A percentile compares a stretch with the other conserved stretches of the same genome.
phyloP scores from a whole-genome alignment of 805 yeast genomes.

The Starmera quercuum region DNA sequence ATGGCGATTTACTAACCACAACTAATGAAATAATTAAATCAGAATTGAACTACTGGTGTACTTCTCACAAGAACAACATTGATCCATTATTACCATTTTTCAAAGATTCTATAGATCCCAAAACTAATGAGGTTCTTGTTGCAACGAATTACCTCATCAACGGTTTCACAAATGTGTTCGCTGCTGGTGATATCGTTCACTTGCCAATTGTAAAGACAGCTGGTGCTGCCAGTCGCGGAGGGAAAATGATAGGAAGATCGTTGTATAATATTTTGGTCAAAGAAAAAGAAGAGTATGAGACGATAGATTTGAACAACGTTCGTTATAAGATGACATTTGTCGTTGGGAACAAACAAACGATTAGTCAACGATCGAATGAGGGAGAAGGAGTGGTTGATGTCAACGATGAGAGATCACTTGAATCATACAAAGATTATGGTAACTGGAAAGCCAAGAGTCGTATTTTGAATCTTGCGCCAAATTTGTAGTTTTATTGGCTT shows the following conservation, averaged over 20 bases:
- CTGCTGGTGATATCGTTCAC: constrained; percentile 29
- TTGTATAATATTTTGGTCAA: constrained; percentile 10
- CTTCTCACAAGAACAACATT: constrained; percentile 26
- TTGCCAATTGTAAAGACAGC: constrained; percentile 32
- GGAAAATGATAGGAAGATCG: constrained; percentile 13
- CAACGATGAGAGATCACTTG: constrained; percentile 19
- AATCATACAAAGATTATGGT: constrained; percentile 24
- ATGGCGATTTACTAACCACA: constrained; percentile 17
- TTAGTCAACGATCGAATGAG: constrained; percentile 17
- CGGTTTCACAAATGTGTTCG: constrained; percentile 23
- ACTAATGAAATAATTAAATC: constrained; percentile 20
- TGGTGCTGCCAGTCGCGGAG: constrained; percentile 29
- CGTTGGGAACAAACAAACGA: constrained; percentile 15
- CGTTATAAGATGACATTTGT: constrained; percentile 20
- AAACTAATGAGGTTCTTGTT: constrained; percentile 15
- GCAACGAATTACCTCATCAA: constrained; percentile 19
- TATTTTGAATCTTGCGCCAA: too few species aligned
- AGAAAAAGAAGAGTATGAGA: constrained; percentile 7
- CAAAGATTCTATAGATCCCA: constrained; percentile 15
- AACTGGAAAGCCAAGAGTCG: too few species aligned
- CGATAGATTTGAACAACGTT: constrained; percentile 11
- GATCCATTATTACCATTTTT: constrained; percentile 19
- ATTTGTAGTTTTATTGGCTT: too few species aligned
- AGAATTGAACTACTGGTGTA: constrained; percentile 31
- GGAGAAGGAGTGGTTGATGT: constrained; percentile 22